Conservation (phyloP, 1,284 basidiomycete genomes). For the Sporisorium iseilematis-ciliati region DNA sequence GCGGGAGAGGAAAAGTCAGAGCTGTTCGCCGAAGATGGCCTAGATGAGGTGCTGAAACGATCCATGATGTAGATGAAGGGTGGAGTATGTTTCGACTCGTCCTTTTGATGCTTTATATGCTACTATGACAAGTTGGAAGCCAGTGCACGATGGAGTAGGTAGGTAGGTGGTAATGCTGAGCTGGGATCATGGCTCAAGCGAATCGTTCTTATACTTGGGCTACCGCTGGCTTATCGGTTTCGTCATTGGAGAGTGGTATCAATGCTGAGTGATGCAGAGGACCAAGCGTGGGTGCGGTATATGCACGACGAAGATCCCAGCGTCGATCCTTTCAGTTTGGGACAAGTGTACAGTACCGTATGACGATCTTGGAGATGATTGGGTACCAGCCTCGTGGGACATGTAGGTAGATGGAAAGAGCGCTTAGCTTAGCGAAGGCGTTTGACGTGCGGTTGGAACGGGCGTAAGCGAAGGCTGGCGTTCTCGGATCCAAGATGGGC, state of each 20-base stretch:
- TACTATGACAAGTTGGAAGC: not conserved
- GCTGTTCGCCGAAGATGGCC: conserved; percentile 11
- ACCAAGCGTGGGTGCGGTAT: not conserved
- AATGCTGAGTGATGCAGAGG: not conserved
- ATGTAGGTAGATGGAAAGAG: not conserved
- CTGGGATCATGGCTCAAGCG: no score
- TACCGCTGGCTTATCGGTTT: no score
- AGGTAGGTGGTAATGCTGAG: no score
- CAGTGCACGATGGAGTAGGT: not conserved
- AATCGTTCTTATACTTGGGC: no score
- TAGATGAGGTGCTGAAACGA: not conserved
- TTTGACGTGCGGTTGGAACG: conserved; percentile 7
- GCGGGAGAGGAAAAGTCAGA: conserved; percentile 30
- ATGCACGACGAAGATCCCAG: conserved; percentile 19
- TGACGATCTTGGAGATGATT: not conserved
- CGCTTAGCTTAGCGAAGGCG: conserved; percentile 18
- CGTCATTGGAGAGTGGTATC: not conserved
- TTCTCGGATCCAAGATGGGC: conserved; percentile 21
- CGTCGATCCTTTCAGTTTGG: conserved; percentile 11
- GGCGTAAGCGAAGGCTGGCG: conserved; percentile 16
- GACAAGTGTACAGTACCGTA: not conserved
- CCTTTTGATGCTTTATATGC: not conserved
- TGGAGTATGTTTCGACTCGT: no score
- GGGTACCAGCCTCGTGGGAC: conserved; percentile 1
- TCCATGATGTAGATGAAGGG: conserved; percentile 11